These are phyloP conservation scores for Colletotrichum caudatum DNA, from an alignment of 2,329 filamentous ascomycete genomes.

Conservation along the genomic window DNA sequence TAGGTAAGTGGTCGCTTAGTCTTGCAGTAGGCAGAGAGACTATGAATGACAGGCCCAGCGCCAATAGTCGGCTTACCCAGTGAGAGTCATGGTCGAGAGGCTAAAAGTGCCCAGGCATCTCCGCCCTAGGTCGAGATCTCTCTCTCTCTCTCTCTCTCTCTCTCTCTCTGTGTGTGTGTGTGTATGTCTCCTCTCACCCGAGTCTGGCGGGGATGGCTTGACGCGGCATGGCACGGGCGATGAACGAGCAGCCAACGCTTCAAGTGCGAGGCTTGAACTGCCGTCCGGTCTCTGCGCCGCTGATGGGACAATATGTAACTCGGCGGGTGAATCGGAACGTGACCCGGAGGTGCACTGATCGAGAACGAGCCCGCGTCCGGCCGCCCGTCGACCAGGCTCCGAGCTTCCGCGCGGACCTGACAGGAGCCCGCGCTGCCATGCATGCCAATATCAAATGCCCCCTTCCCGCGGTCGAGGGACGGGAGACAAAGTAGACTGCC, in stretches of 20 bases:
- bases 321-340: conserved; percentile 26
- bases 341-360: conserved; percentile 23
- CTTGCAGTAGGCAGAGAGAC: conserved; percentile 17
- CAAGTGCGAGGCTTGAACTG: conserved; percentile 17
- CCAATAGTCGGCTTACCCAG: conserved; percentile 11
- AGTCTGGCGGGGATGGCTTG: conserved; percentile 8
- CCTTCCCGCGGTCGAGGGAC: background rate
- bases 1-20: conserved; percentile 7
- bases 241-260: conserved; percentile 27
- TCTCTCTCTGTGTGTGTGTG: no score
- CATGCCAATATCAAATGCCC: background rate
- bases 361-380: background rate
- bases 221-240: background rate
- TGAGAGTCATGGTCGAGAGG: background rate
- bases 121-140: conserved; percentile 17
- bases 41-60: conserved; percentile 7
- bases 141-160: background rate
- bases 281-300: conserved; percentile 13
- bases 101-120: background rate
- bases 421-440: conserved; percentile 1
- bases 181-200: background rate
- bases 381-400: conserved; percentile 10
- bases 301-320: background rate
- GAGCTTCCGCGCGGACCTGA: conserved; percentile 11
- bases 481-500: background rate